phyloP scores from a whole-genome alignment of 2,329 filamentous ascomycete genomes.

The Periconia sp. region DNA sequence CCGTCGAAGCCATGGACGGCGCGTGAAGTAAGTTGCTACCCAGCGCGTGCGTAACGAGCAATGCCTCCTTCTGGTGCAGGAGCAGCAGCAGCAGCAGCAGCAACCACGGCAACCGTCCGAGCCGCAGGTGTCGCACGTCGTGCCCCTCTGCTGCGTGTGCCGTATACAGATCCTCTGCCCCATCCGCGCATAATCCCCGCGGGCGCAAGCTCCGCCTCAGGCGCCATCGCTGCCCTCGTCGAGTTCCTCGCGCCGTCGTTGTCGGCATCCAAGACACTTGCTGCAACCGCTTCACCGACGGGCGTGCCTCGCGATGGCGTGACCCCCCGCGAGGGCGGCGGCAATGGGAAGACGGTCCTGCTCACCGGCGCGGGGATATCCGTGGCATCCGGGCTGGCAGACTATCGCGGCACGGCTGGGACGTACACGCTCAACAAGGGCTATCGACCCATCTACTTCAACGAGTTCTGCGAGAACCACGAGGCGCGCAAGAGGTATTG shows the following conservation, averaged over 20 bases:
- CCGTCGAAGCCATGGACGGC: not conserved
- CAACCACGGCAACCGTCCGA: too few relatives aligned
- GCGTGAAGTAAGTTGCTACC: too few relatives aligned
- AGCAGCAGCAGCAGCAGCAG: too few relatives aligned
- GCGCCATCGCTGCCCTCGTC: slow-evolving; percentile 77
- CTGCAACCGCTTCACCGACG: too few relatives aligned
- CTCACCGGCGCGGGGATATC: slow-evolving; percentile 89
- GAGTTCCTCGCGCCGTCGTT: slow-evolving; percentile 70
- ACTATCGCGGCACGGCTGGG: slow-evolving; percentile 88
- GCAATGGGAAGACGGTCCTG: slow-evolving; percentile 65
- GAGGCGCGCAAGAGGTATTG: slow-evolving; percentile 91
- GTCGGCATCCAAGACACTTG: slow-evolving; percentile 17
- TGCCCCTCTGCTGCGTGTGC: slow-evolving; percentile 78
- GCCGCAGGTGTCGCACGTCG: too few relatives aligned
- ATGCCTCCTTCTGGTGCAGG: slow-evolving; percentile 14
- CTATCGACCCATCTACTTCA: slow-evolving; percentile 90
- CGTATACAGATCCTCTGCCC: slow-evolving; percentile 84
- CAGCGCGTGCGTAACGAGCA: slow-evolving; percentile 9
- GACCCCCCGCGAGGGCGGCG: slow-evolving; percentile 8
- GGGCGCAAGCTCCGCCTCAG: slow-evolving; percentile 70
- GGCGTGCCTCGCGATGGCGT: too few relatives aligned
- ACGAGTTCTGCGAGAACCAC: slow-evolving; percentile 84
- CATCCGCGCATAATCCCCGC: slow-evolving; percentile 75
- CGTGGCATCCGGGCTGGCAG: slow-evolving; percentile 88
- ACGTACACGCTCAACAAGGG: slow-evolving; percentile 92